Evolutionary conservation across 108 stramenopile genomes (phyloP), one percentile per base, ranked within the genome.

Genomic region (Schizochytrium sp.): DNA sequence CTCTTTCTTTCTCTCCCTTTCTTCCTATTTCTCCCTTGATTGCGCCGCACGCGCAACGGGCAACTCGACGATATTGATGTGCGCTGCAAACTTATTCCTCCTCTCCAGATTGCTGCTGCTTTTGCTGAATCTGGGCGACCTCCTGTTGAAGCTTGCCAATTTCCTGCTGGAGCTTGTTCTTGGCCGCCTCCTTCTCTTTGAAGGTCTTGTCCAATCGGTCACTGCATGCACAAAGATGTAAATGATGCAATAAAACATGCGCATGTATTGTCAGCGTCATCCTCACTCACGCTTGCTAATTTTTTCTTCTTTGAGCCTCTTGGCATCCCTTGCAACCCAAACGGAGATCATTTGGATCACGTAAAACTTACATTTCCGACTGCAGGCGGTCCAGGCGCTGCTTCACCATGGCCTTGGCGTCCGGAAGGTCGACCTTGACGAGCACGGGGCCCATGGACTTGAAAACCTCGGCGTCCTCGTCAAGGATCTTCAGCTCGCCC

Each of bases 311-410:
- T 34, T 1, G 2, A 34, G 34, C 34, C 34, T 34, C 34, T 34
- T 0, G 34, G 34, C 34, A 34, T 2, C 34, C 34, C 0, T 34
- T 34, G 34, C 34, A 34, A 1, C 34, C 34, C 34, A 34, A 34
- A 34, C 34, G 34, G 2, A 0, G 34, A 34, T 34, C 34, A 34
- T 2, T 2, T 34, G 34, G 34, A 34, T 34, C 34, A 34, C 34
- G 34, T 34, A 0, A 34, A 18, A 83, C 76, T 83, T 83, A 83
- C 76, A 83, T 53, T 23, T 83, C 76, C 6, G 76, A 83, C 23
- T 83, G 48, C 76, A 83, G 76, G 4, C 76, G 76, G 76, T 83
- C 76, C 48, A 83, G 19, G 51, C 76, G 76, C 76, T 83, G 76
- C 76, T 83, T 83, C 48, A 83, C 76, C 45, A 53, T 83, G 10